These are phyloP conservation scores for Gamsiella multidivaricata DNA, from an alignment of 192 early-diverging fungal species.

Conservation along the genomic window DNA sequence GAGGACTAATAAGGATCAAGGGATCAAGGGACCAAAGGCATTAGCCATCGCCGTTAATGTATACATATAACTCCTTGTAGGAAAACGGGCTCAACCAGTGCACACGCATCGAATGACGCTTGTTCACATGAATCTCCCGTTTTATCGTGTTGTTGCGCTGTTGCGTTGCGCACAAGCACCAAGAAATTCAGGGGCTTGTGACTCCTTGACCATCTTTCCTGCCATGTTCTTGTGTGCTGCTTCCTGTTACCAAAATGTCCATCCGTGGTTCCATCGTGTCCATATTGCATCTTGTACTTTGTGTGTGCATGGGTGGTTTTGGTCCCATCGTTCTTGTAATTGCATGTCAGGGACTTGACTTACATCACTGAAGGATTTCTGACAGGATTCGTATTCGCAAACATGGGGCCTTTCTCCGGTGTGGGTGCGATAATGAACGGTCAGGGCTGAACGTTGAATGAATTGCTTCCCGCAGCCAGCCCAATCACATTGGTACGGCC, in stretches of 20 bases:
- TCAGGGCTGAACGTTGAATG: slow-evolving; percentile 82
- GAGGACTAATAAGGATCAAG: slow-evolving; percentile 65
- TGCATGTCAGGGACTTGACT: not conserved
- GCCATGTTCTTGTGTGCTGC: slow-evolving; percentile 15
- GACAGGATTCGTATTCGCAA: slow-evolving; percentile 73
- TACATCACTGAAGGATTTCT: slow-evolving; percentile 80
- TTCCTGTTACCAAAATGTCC: no score
- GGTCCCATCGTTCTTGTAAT: not conserved
- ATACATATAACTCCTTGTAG: not conserved
- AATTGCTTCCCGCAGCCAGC: slow-evolving; percentile 78
- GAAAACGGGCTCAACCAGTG: not conserved
- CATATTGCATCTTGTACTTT: slow-evolving; percentile 55
- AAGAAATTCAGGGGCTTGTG: slow-evolving; percentile 25
- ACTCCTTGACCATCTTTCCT: slow-evolving; percentile 1
- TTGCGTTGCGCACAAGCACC: slow-evolving; percentile 17
- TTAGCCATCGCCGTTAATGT: not conserved
- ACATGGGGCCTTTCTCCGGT: slow-evolving; percentile 77
- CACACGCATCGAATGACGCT: slow-evolving; percentile 2
- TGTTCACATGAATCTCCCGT: not conserved
- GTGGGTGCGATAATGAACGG: slow-evolving; percentile 80
- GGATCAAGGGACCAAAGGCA: not conserved
- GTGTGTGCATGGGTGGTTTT: no score
- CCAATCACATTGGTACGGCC: slow-evolving; percentile 72
- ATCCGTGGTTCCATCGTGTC: no score
- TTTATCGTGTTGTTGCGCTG: no score